These are phyloP conservation scores for Apiospora kogelbergensis DNA, from an alignment of 2,329 filamentous ascomycete genomes.

Conservation along the genomic window DNA sequence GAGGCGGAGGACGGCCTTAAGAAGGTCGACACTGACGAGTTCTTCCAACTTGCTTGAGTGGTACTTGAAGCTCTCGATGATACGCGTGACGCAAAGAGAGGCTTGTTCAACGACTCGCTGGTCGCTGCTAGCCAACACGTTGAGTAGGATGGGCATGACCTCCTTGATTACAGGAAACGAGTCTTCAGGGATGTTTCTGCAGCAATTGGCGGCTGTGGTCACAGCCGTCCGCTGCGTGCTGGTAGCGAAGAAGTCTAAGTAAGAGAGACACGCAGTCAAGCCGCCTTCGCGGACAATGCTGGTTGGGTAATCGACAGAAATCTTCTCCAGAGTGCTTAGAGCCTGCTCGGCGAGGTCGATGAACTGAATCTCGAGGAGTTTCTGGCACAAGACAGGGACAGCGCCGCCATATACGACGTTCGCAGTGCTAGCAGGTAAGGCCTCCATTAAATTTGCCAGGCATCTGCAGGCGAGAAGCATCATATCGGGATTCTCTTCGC, in stretches of 20 bases:
- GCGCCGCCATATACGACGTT: constrained; percentile 98
- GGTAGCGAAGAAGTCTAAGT: constrained; percentile 95
- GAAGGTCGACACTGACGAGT: constrained; percentile 82
- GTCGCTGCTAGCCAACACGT: constrained; percentile 87
- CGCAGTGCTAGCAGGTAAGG: constrained; percentile 84
- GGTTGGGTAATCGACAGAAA: constrained; percentile 91
- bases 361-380: constrained; percentile 92
- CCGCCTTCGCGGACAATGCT: constrained; percentile 96
- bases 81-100: constrained; percentile 90
- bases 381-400: constrained; percentile 91
- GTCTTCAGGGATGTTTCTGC: constrained; percentile 92
- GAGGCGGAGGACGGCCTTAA: constrained; percentile 81
- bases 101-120: constrained; percentile 97
- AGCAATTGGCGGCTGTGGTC: constrained; percentile 96
- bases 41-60: constrained; percentile 87
- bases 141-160: constrained; percentile 93
- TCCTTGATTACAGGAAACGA: constrained; percentile 89
- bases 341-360: constrained; percentile 98
- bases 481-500: constrained; percentile 90
- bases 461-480: constrained; percentile 97
- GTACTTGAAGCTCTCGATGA: constrained; percentile 95
- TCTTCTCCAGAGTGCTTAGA: constrained; percentile 94
- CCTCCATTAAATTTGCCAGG: constrained; percentile 97
- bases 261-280: constrained; percentile 91
- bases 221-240: constrained; percentile 96